A percentile compares a stretch with the other conserved stretches of the same genome.
Evolutionary conservation across 768 basidiomycete genomes (phyloP).

Genomic region (Tremella yokohamensis): DNA sequence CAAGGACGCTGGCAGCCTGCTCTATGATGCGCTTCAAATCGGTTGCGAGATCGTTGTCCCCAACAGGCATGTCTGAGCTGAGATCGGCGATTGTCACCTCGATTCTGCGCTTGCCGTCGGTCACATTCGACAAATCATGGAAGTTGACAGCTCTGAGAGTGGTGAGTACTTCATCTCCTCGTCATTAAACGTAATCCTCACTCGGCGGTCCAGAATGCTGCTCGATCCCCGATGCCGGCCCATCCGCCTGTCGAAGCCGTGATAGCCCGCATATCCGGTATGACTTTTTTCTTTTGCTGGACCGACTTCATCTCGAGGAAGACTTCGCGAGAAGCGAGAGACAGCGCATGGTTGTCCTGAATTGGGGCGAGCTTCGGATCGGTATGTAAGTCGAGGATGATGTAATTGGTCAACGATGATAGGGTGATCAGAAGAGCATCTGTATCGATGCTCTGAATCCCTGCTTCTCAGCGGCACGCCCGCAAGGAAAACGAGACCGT

Average conservation of each 20-base stretch:
- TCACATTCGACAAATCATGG: constrained; percentile 28
- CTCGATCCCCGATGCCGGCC: constrained; percentile 24
- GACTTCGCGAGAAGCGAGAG: constrained; percentile 23
- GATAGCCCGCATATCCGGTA: constrained; percentile 5
- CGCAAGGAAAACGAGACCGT: too few species aligned
- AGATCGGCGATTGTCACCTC: constrained; percentile 23
- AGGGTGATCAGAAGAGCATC: constrained; percentile 23
- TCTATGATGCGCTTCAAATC: too few species aligned
- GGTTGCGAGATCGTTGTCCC: background rate
- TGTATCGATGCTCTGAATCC: constrained; percentile 19
- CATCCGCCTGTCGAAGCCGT: constrained; percentile 31
- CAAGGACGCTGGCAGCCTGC: too few species aligned
- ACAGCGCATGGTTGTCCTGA: constrained; percentile 14
- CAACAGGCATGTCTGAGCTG: constrained; percentile 2
- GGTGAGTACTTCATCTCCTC: background rate
- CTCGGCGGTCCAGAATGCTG: constrained; percentile 31
- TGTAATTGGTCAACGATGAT: constrained; percentile 27
- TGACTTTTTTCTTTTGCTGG: background rate
- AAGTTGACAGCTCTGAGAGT: constrained; percentile 26
- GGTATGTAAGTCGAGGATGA: constrained; percentile 27
- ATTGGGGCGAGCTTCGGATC: constrained; percentile 23
- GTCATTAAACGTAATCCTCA: constrained; percentile 14
- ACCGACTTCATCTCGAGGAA: constrained; percentile 22
- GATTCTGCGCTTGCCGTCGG: constrained; percentile 25
- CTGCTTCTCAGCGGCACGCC: constrained; percentile 8